A percentile compares a stretch with the other conserved stretches of the same genome.
Conservation (phyloP, 345 rosid species). For the Carallia pectinifolia region DNA sequence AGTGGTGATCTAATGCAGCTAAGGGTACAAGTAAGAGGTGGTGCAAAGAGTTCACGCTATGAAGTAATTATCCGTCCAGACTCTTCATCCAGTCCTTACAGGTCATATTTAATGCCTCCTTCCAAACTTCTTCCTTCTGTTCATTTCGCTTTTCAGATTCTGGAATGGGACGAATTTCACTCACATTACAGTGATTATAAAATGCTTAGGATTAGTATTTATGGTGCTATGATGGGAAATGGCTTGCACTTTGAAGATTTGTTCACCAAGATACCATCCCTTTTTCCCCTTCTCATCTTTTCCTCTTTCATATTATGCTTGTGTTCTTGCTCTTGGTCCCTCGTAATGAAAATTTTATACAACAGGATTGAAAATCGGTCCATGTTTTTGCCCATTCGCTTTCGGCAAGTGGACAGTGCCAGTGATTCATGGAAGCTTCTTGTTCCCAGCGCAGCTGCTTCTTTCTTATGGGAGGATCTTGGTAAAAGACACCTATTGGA, state of each 20-base stretch:
- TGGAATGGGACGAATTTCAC: not conserved
- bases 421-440: constrained; percentile 85
- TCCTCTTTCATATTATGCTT: constrained; percentile 7
- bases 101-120: constrained; percentile 40
- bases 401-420: constrained; percentile 75
- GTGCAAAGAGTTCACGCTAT: constrained; percentile 78
- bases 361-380: constrained; percentile 94
- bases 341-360: constrained; percentile 21
- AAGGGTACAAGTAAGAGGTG: constrained; percentile 84
- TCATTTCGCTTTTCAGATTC: not conserved
- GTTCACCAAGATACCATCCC: too few relatives aligned
- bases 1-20: constrained; percentile 56
- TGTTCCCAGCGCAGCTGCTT: constrained; percentile 82
- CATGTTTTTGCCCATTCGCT: constrained; percentile 73
- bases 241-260: not conserved
- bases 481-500: constrained; percentile 71
- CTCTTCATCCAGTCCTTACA: constrained; percentile 84
- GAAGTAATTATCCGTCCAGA: constrained; percentile 91
- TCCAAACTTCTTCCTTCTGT: not conserved
- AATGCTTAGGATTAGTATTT: not conserved
- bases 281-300: not conserved
- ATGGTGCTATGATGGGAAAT: too few relatives aligned
- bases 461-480: constrained; percentile 96
- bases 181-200: not conserved
- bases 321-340: constrained; percentile 1